Conservation (phyloP, 495 filamentous ascomycete genomes). For the Sabuloglossum arenarium region DNA sequence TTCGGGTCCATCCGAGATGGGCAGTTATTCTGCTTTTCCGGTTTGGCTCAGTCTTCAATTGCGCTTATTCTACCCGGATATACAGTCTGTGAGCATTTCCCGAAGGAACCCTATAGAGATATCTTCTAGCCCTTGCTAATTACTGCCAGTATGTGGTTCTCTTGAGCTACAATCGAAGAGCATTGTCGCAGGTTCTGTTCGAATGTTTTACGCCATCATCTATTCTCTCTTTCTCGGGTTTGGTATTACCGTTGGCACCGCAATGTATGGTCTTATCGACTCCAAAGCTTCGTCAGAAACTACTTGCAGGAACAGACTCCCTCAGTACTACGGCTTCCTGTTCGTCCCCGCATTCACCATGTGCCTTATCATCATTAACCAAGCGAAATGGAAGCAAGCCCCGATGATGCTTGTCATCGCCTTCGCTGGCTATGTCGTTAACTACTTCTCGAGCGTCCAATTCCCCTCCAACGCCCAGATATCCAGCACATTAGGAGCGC, state of each 20-base stretch:
- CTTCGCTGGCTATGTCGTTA: constrained; percentile 70
- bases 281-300: constrained; percentile 49
- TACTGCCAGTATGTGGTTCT: constrained; percentile 37
- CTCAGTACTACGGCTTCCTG: constrained; percentile 39
- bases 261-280: constrained; percentile 71
- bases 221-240: constrained; percentile 95
- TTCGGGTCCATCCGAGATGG: constrained; percentile 64
- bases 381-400: constrained; percentile 74
- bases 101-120: no score
- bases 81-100: constrained; percentile 31
- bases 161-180: constrained; percentile 75
- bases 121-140: no score
- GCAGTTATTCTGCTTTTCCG: constrained; percentile 72
- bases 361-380: constrained; percentile 64
- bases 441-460: constrained; percentile 50
- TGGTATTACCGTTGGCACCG: constrained; percentile 86
- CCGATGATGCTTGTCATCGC: constrained; percentile 74
- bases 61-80: constrained; percentile 86
- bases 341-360: constrained; percentile 71
- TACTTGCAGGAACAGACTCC: constrained; percentile 42
- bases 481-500: constrained; percentile 63
- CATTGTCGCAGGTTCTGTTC: constrained; percentile 76
- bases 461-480: constrained; percentile 66
- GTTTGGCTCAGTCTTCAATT: constrained; percentile 76
- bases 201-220: constrained; percentile 91